Evolutionary conservation across 2,329 filamentous ascomycete genomes (phyloP), one percentile per base, ranked within the genome.

Genomic region (Venturia carpophila): DNA sequence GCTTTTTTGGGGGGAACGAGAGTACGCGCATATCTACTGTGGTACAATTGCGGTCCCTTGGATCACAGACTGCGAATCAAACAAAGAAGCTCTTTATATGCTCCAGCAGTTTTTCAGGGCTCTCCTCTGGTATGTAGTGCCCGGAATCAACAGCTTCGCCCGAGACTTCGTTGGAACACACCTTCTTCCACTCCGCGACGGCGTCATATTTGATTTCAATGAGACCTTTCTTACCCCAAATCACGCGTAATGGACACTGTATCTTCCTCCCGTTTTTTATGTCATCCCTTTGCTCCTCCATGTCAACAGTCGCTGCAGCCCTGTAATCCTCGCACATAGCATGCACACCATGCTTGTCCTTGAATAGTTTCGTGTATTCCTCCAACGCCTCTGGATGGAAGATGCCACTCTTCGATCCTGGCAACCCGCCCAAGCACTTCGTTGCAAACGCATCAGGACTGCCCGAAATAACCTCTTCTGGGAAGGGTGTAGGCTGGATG

Each of bases 271-370:
- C 80, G 1, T 72, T 70, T 7, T 73, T 69, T 61, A 79, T 66
- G 70, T 85, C 82, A 24, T 73, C 71, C 65, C 76, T 75, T 49
- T 82, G 76, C 69, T 80, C 78, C 1, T 83, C 79, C 5, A 85
- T 69, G 71, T 86, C 84, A 30, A 83, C 69, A 0, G 77, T 80
- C 17, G 80, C 80, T 5, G 76, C 77, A 0, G 83, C 83, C 13
- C 81, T 74, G 67, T 86, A 86, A 68, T 86, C 83, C 67, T 85
- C 78, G 67, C 82, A 84, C 74, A 79, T 82, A 0, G 77, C 77
- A 66, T 79, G 77, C 13, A 85, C 76, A 0, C 76, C 72, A 0
- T 71, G 74, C 1, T 72, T 70, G 56, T 83, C 76, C 5, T 72
- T 72, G 30, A 84, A 70, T 34, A 74, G 75, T 1, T 71, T 71